Conservation (phyloP, 208 protist species). For the Acanthamoeba lugdunensis region DNA sequence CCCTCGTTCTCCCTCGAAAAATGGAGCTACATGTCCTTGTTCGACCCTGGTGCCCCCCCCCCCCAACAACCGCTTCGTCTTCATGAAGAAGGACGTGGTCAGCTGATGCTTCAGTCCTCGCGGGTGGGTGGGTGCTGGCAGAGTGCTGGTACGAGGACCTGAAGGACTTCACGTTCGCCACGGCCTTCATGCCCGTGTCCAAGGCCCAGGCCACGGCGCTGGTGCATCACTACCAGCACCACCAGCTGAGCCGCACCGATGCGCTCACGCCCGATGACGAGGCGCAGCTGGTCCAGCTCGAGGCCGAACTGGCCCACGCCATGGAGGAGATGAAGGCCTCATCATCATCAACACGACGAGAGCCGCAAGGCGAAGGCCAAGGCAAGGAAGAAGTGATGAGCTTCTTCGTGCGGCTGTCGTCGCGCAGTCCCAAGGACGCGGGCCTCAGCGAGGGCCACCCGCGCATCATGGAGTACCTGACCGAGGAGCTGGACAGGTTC, state of each 20-base stretch:
- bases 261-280: background rate
- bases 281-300: background rate
- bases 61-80: too few relatives aligned
- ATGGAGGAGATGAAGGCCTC: conserved; percentile 19
- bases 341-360: background rate
- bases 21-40: conserved; percentile 69
- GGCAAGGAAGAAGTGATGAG: background rate
- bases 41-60: background rate
- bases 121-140: background rate
- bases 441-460: conserved; percentile 52
- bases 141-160: conserved; percentile 64
- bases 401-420: conserved; percentile 68
- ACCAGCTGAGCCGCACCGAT: background rate
- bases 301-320: background rate
- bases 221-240: conserved; percentile 48
- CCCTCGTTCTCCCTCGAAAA: conserved; percentile 51
- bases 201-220: conserved; percentile 5
- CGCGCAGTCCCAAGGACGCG: conserved; percentile 70
- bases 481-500: conserved; percentile 49
- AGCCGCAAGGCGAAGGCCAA: background rate
- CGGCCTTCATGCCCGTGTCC: conserved; percentile 34
- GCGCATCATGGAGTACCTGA: conserved; percentile 31
- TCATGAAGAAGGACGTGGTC: too few relatives aligned
- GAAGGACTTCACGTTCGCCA: conserved; percentile 54
- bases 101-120: background rate